Evolutionary conservation across 176 grass and related monocot species (phyloP).

Genomic region (Avena atlantica): DNA sequence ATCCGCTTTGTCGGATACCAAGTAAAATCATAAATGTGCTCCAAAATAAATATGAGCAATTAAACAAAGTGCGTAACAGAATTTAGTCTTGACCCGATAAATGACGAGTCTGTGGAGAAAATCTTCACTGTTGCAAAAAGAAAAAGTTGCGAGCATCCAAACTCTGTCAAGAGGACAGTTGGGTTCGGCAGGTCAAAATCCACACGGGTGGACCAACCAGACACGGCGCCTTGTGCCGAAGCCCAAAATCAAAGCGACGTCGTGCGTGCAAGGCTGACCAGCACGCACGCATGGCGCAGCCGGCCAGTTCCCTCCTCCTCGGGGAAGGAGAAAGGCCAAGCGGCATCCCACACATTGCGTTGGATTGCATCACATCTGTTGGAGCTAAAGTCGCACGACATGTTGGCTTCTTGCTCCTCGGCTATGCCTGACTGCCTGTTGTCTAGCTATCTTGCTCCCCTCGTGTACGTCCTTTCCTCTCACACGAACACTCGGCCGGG

Average conservation of each 20-base stretch:
- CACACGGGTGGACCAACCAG: too few species aligned
- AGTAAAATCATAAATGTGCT: too few species aligned
- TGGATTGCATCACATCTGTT: neutral
- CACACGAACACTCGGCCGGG: neutral
- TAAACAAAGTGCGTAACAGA: too few species aligned
- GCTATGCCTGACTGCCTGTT: neutral
- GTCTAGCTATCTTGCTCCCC: neutral
- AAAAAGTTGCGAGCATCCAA: too few species aligned
- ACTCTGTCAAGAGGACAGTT: too few species aligned
- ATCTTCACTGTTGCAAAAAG: too few species aligned
- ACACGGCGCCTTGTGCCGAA: neutral
- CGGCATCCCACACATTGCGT: neutral
- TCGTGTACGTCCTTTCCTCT: slow-evolving; percentile 33
- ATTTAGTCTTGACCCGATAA: too few species aligned
- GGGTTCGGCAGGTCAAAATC: too few species aligned
- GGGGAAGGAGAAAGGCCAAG: slow-evolving; percentile 52
- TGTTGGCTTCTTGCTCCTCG: neutral
- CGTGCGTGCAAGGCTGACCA: slow-evolving; percentile 62
- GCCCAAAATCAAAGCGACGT: neutral
- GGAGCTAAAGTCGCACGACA: slow-evolving; percentile 25
- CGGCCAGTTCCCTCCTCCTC: slow-evolving; percentile 25
- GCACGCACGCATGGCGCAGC: slow-evolving; percentile 8
- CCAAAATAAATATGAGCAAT: too few species aligned
- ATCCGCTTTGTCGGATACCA: too few species aligned
- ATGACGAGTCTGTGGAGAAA: too few species aligned